phyloP scores from a whole-genome alignment of 2,329 filamentous ascomycete genomes.

The Leptographium wingfieldii region DNA sequence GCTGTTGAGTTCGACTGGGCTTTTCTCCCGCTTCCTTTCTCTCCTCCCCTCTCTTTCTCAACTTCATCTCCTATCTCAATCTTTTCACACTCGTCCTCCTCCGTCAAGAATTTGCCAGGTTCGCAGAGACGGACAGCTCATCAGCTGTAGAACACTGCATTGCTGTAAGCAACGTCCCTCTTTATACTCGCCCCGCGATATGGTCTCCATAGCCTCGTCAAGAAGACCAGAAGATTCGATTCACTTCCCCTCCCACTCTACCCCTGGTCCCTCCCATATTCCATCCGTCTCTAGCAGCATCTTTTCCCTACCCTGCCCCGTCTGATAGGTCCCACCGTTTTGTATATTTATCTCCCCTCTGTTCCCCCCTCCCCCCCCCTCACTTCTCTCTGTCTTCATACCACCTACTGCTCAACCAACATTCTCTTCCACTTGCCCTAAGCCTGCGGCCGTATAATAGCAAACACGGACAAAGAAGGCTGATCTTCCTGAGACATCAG shows the following conservation, averaged over 20 bases:
- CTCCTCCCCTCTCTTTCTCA: conserved; percentile 3
- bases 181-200: background rate
- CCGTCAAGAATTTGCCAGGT: background rate
- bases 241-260: background rate
- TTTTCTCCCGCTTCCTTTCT: conserved; percentile 2
- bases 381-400: background rate
- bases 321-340: background rate
- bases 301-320: background rate
- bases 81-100: background rate
- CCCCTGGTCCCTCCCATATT: background rate
- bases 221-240: conserved; percentile 1
- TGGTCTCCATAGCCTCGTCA: conserved; percentile 1
- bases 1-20: conserved; percentile 15
- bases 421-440: background rate
- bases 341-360: background rate
- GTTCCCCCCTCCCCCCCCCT: background rate
- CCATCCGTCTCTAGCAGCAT: background rate
- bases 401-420: background rate
- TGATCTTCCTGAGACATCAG: background rate
- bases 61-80: conserved; percentile 3
- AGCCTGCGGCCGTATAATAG: background rate
- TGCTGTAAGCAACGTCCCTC: background rate
- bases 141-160: background rate
- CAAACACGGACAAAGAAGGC: background rate
- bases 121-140: background rate